Evolutionary conservation across 306 rosid species (phyloP).

Genomic region (Senna siamea): DNA sequence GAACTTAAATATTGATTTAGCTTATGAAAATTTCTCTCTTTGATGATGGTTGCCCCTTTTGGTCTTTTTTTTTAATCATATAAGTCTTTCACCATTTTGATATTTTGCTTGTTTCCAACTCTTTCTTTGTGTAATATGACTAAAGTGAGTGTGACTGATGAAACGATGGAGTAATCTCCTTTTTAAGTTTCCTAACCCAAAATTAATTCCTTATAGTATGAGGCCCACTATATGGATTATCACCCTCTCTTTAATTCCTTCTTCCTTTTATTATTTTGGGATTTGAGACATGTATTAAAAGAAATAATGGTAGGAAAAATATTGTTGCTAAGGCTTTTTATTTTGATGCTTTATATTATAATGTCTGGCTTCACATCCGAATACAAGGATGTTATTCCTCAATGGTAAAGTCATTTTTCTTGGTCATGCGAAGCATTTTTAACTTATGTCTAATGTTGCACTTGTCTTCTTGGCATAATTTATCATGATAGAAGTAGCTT

Average conservation of each 20-base stretch:
- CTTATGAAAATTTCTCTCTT: slow-evolving; percentile 4
- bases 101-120: too few species aligned
- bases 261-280: slow-evolving; percentile 14
- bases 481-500: neutral
- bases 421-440: slow-evolving; percentile 33
- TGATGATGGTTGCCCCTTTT: neutral
- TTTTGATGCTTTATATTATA: slow-evolving; percentile 46
- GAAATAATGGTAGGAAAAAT: neutral
- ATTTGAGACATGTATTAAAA: slow-evolving; percentile 2
- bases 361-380: slow-evolving; percentile 98
- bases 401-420: slow-evolving; percentile 67
- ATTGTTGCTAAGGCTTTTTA: slow-evolving; percentile 18
- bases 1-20: slow-evolving; percentile 10
- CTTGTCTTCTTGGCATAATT: slow-evolving; percentile 30
- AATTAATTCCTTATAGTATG: slow-evolving; percentile 9
- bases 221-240: neutral
- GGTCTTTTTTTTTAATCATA: neutral
- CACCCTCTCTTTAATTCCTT: neutral
- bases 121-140: too few species aligned
- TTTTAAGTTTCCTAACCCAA: slow-evolving; percentile 18
- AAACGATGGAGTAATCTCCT: neutral
- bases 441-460: slow-evolving; percentile 12
- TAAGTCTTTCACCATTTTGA: too few species aligned
- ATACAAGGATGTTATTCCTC: slow-evolving; percentile 85
- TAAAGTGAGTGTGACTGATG: neutral